Evolutionary conservation across 805 yeast genomes (phyloP).

Genomic region (Kodamaea jinghongensis): DNA sequence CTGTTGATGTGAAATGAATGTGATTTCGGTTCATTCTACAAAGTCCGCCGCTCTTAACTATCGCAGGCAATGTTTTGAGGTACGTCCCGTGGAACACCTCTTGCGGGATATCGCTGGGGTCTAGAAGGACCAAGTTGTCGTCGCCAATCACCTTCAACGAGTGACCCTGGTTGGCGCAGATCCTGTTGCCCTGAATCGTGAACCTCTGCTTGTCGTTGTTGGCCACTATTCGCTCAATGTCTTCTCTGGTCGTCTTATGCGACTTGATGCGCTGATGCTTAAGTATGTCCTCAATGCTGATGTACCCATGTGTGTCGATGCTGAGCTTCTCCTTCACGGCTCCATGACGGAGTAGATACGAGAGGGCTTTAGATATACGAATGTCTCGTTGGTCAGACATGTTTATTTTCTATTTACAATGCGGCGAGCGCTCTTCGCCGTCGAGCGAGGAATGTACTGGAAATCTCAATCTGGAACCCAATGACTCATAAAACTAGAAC

Average conservation of each 20-base stretch:
- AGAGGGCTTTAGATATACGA: constrained; percentile 67
- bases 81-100: constrained; percentile 81
- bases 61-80: constrained; percentile 42
- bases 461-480: too few species aligned
- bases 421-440: neutral
- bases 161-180: constrained; percentile 97
- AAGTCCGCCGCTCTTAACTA: constrained; percentile 55
- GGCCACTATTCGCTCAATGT: constrained; percentile 58
- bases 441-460: too few species aligned
- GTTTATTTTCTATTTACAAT: constrained; percentile 3
- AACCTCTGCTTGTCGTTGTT: constrained; percentile 73
- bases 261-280: constrained; percentile 57
- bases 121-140: constrained; percentile 37
- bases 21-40: constrained; percentile 75
- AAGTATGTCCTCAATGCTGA: constrained; percentile 52
- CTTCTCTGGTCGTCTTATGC: constrained; percentile 52
- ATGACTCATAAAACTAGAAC: too few species aligned
- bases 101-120: constrained; percentile 45
- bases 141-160: constrained; percentile 51
- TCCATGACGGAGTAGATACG: constrained; percentile 82
- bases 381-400: constrained; percentile 26
- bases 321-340: constrained; percentile 65
- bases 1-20: constrained; percentile 71
- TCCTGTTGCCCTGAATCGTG: constrained; percentile 37
- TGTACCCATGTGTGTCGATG: constrained; percentile 69